Evolutionary conservation across 1,284 basidiomycete species (phyloP).

Genomic region (Austropuccinia psidii): DNA sequence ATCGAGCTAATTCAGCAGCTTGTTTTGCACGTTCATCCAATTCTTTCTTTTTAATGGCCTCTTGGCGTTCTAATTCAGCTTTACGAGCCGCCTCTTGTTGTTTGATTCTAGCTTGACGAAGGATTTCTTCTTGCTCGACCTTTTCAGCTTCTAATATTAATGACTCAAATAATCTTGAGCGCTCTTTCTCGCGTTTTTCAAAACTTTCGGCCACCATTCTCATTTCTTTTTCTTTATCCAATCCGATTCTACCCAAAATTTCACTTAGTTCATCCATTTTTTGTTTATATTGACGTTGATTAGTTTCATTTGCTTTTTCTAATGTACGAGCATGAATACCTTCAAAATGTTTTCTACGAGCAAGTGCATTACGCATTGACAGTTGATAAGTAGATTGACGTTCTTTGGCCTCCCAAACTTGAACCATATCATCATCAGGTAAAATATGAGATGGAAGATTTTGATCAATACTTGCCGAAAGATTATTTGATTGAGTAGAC

Average conservation of each 20-base stretch:
- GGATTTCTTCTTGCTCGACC: constrained; percentile 23
- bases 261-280: constrained; percentile 31
- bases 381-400: constrained; percentile 20
- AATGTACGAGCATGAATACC: constrained; percentile 19
- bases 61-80: constrained; percentile 18
- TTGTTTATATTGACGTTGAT: constrained; percentile 7
- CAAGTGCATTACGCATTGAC: constrained; percentile 9
- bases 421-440: constrained; percentile 24
- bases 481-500: neutral
- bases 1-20: neutral
- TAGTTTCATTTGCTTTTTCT: constrained; percentile 1
- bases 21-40: constrained; percentile 7
- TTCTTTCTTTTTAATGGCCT: constrained; percentile 9
- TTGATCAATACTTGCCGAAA: neutral
- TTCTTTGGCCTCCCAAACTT: constrained; percentile 21
- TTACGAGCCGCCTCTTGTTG: constrained; percentile 22
- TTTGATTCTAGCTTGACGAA: constrained; percentile 1
- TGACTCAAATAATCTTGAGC: neutral
- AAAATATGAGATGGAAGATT: neutral
- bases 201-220: neutral
- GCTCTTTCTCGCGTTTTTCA: constrained; percentile 25
- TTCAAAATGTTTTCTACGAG: constrained; percentile 23
- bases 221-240: constrained; percentile 23
- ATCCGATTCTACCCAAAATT: constrained; percentile 8
- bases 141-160: constrained; percentile 25